Percentiles rank a stretch among this genome's conserved stretches.
These are phyloP conservation scores for Hyaloscypha bicolor DNA, from an alignment of 495 filamentous ascomycete species.

Conservation along the genomic window DNA sequence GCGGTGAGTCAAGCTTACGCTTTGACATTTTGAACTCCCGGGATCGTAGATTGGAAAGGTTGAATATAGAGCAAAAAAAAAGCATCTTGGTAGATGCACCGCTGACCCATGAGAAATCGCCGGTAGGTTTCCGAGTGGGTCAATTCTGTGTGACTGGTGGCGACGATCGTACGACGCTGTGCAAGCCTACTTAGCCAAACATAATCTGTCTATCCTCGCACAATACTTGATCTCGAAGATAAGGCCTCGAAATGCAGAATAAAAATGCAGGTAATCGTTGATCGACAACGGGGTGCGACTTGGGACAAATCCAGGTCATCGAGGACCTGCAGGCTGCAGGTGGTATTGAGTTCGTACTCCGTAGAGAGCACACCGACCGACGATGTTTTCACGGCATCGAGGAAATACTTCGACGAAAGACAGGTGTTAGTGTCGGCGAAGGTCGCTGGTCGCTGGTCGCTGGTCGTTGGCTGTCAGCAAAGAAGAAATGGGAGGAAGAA, in stretches of 20 bases:
- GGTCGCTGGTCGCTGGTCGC: neutral
- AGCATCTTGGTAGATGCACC: neutral
- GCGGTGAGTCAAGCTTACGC: neutral
- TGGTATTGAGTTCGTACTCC: neutral
- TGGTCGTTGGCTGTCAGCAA: neutral
- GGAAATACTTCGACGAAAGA: neutral
- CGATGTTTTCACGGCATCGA: neutral
- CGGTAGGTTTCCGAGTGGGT: neutral
- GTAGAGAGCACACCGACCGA: neutral
- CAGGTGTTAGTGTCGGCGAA: neutral
- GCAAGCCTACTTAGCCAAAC: neutral
- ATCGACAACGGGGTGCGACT: neutral
- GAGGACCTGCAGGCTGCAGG: neutral
- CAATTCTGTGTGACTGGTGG: neutral
- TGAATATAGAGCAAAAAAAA: neutral
- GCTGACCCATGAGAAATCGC: neutral
- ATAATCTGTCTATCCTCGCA: neutral
- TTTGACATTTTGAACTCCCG: neutral
- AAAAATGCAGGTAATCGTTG: neutral
- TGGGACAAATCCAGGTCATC: neutral
- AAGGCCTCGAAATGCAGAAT: neutral
- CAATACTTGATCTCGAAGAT: neutral
- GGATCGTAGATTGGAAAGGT: neutral
- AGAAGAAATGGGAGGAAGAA: slow-evolving; percentile 1
- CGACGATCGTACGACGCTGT: neutral